phyloP scores from a whole-genome alignment of 805 yeast species.

The Wickerhamomyces chaumierensis region DNA sequence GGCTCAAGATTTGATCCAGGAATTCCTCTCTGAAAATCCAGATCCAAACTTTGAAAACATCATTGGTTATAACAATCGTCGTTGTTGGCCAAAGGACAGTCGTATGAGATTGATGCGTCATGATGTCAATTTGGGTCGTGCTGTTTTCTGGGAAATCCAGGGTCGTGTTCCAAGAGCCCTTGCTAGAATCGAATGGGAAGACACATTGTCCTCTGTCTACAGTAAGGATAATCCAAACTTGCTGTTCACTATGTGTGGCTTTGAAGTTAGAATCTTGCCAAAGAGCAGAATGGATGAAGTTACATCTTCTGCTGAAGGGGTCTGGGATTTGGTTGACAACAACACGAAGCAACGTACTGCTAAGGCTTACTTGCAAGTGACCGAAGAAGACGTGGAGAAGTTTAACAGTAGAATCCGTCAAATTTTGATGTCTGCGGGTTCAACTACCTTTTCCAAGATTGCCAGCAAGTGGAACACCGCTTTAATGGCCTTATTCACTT shows the following conservation, averaged over 20 bases:
- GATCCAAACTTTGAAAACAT: slow-evolving; percentile 86
- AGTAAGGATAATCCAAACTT: slow-evolving; percentile 84
- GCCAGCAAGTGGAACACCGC: slow-evolving; percentile 97
- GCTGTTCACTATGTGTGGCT: slow-evolving; percentile 86
- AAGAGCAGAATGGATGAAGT: slow-evolving; percentile 46
- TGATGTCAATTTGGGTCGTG: slow-evolving; percentile 88
- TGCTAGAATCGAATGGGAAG: slow-evolving; percentile 67
- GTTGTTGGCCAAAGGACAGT: slow-evolving; percentile 90
- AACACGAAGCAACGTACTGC: slow-evolving; percentile 78
- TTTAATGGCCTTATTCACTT: slow-evolving; percentile 72
- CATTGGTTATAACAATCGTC: slow-evolving; percentile 76
- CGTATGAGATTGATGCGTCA: slow-evolving; percentile 85
- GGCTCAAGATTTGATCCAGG: slow-evolving; percentile 63
- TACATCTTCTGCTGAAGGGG: slow-evolving; percentile 61
- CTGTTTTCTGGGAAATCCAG: slow-evolving; percentile 82
- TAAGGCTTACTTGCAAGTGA: slow-evolving; percentile 74
- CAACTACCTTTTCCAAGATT: slow-evolving; percentile 87
- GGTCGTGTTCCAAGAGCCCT: slow-evolving; percentile 71
- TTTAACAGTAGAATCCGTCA: slow-evolving; percentile 82
- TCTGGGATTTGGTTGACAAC: slow-evolving; percentile 77
- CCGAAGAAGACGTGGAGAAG: slow-evolving; percentile 65
- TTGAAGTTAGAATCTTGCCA: slow-evolving; percentile 84
- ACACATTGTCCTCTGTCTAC: slow-evolving; percentile 77
- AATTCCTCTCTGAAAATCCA: slow-evolving; percentile 72
- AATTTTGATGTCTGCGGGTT: slow-evolving; percentile 89